phyloP scores from a whole-genome alignment of 805 yeast species.

The Grigorovia humatica region DNA sequence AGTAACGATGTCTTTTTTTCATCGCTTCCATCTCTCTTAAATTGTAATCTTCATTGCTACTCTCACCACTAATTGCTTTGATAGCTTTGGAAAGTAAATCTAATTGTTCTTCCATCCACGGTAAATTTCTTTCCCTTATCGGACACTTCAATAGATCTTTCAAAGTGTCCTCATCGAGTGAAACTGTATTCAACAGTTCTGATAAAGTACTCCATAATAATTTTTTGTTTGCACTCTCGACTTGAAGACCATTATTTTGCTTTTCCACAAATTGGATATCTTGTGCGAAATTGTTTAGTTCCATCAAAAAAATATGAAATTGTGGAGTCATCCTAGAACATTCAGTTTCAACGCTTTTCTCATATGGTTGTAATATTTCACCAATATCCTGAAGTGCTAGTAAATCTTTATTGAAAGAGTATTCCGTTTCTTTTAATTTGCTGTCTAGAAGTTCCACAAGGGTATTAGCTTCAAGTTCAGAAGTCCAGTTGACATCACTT shows the following conservation, averaged over 20 bases:
- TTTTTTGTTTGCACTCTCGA: slow-evolving; percentile 72
- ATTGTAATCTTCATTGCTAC: slow-evolving; percentile 33
- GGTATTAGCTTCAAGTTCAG: slow-evolving; percentile 50
- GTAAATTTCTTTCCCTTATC: slow-evolving; percentile 36
- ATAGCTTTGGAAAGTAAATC: slow-evolving; percentile 53
- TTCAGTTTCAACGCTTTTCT: slow-evolving; percentile 37
- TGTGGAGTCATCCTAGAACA: slow-evolving; percentile 48
- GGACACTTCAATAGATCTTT: slow-evolving; percentile 36
- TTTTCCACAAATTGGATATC: slow-evolving; percentile 64
- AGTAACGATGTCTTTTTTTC: slow-evolving; percentile 49
- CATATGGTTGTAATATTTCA: slow-evolving; percentile 33
- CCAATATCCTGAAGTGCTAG: slow-evolving; percentile 40
- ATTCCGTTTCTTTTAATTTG: slow-evolving; percentile 54
- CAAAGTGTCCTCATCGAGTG: slow-evolving; percentile 49
- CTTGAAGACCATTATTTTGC: slow-evolving; percentile 74
- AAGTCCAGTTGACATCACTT: slow-evolving; percentile 70
- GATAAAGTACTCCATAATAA: slow-evolving; percentile 59
- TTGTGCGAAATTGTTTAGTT: slow-evolving; percentile 50
- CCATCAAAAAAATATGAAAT: slow-evolving; percentile 48
- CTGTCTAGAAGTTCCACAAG: slow-evolving; percentile 47
- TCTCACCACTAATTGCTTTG: slow-evolving; percentile 46
- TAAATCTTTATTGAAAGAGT: slow-evolving; percentile 47
- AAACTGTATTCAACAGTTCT: slow-evolving; percentile 59
- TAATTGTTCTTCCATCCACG: slow-evolving; percentile 47
- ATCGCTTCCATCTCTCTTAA: slow-evolving; percentile 63